These are phyloP conservation scores for Boletus rubroflammeus DNA, from an alignment of 768 basidiomycete species.

Conservation along the genomic window DNA sequence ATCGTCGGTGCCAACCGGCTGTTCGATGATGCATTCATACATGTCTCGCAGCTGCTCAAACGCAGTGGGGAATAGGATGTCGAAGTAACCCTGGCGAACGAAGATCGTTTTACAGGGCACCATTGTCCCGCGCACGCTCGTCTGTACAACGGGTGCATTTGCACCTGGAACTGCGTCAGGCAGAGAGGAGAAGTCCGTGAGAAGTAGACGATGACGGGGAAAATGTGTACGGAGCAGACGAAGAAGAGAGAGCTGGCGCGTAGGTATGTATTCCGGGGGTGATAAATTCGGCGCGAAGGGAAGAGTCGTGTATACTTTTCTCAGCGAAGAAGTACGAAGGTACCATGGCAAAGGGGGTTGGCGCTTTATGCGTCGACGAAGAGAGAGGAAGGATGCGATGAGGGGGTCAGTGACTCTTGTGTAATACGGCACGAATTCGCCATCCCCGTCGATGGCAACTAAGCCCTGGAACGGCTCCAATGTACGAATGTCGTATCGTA, in stretches of 20 bases:
- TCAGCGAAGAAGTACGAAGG: constrained; percentile 50
- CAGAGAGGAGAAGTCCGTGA: constrained; percentile 88
- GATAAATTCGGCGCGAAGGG: constrained; percentile 93
- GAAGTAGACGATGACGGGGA: constrained; percentile 88
- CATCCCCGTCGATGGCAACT: constrained; percentile 71
- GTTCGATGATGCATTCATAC: constrained; percentile 80
- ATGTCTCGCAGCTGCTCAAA: constrained; percentile 83
- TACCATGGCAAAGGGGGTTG: constrained; percentile 57
- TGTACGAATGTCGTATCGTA: constrained; percentile 82
- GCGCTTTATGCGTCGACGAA: constrained; percentile 58
- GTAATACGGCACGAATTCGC: constrained; percentile 84
- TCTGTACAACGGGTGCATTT: constrained; percentile 93
- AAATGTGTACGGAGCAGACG: constrained; percentile 79
- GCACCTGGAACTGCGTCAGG: constrained; percentile 71
- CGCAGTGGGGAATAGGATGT: constrained; percentile 97
- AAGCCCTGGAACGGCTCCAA: constrained; percentile 81
- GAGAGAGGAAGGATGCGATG: constrained; percentile 69
- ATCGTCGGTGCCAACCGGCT: constrained; percentile 37
- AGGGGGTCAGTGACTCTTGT: constrained; percentile 82
- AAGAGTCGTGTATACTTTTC: constrained; percentile 61
- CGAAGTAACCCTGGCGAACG: constrained; percentile 94
- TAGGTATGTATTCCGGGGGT: constrained; percentile 86
- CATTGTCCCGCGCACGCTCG: constrained; percentile 77
- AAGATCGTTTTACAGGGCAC: constrained; percentile 88
- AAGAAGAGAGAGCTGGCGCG: constrained; percentile 81